phyloP scores from a whole-genome alignment of 2,329 filamentous ascomycete genomes.

The Salinomyces thailandicus region DNA sequence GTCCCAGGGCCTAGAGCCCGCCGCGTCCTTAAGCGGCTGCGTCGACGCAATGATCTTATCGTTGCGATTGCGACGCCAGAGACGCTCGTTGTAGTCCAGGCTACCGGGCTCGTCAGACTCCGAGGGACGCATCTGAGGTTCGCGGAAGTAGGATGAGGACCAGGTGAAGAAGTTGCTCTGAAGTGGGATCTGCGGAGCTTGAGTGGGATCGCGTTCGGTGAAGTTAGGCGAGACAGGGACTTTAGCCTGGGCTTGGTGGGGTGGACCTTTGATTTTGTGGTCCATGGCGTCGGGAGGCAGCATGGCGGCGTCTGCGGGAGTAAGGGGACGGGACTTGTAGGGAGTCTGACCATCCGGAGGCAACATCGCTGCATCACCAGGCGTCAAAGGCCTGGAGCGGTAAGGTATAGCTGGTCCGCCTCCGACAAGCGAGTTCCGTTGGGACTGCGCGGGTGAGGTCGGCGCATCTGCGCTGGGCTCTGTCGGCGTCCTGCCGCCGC shows the following conservation, averaged over 20 bases:
- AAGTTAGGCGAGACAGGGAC: constrained; percentile 74
- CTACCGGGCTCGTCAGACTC: constrained; percentile 95
- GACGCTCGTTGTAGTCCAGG: constrained; percentile 85
- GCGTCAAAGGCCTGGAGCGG: constrained; percentile 34
- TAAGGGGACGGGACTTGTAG: constrained; percentile 36
- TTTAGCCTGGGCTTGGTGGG: constrained; percentile 59
- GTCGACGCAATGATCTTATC: constrained; percentile 86
- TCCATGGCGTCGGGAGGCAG: constrained; percentile 67
- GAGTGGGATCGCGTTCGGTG: constrained; percentile 48
- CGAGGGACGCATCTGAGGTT: constrained; percentile 94
- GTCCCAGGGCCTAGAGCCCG: constrained; percentile 79
- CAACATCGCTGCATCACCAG: constrained; percentile 27
- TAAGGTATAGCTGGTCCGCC: constrained; percentile 14
- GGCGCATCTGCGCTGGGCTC: constrained; percentile 10
- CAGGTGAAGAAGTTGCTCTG: constrained; percentile 81
- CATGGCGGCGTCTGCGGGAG: constrained; percentile 21
- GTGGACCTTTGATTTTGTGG: constrained; percentile 25
- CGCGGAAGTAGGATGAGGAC: constrained; percentile 94
- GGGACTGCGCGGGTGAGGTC: constrained; percentile 17
- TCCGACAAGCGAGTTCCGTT: constrained; percentile 15
- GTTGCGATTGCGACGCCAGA: constrained; percentile 88
- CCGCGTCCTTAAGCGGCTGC: constrained; percentile 83
- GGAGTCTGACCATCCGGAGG: constrained; percentile 48
- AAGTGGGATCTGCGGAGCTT: constrained; percentile 59
- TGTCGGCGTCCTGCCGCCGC: constrained; percentile 20